These are phyloP conservation scores for Suillus variegatus DNA, from an alignment of 768 basidiomycete genomes.

Conservation along the genomic window DNA sequence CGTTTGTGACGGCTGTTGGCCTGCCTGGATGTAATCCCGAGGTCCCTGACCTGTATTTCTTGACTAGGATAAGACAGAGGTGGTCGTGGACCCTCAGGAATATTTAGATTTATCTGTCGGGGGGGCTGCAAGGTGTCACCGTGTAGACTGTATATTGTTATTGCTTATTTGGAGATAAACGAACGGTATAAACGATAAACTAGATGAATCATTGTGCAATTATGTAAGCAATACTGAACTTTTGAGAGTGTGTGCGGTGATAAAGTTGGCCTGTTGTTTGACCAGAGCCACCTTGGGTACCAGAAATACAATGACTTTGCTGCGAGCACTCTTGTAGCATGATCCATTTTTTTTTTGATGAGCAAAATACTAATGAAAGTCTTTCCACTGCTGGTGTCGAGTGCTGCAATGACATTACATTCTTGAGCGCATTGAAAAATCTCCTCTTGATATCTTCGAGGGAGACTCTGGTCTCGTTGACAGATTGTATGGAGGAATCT, in stretches of 20 bases:
- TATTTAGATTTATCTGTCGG: too few species aligned
- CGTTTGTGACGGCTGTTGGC: not conserved
- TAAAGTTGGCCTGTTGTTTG: constrained; percentile 74
- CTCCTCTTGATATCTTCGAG: constrained; percentile 56
- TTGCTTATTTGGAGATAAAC: too few species aligned
- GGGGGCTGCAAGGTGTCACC: too few species aligned
- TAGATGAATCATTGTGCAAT: too few species aligned
- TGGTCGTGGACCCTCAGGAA: too few species aligned
- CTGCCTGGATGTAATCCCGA: too few species aligned
- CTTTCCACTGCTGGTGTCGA: constrained; percentile 64
- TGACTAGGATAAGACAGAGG: not conserved
- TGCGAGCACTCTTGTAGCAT: constrained; percentile 47
- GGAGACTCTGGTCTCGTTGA: constrained; percentile 40
- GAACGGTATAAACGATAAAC: too few species aligned
- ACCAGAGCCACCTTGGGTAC: constrained; percentile 87
- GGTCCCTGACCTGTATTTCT: not conserved
- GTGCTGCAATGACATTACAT: constrained; percentile 56
- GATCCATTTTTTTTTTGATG: constrained; percentile 80
- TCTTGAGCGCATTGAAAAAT: constrained; percentile 53
- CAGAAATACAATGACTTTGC: constrained; percentile 74
- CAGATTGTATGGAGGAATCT: constrained; percentile 12
- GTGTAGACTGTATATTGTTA: too few species aligned
- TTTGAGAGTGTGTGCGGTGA: constrained; percentile 63
- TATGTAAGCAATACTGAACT: constrained; percentile 35
- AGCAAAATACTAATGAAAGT: constrained; percentile 62